A percentile compares a stretch with the other conserved stretches of the same genome.
Evolutionary conservation across 257 asterid genomes (phyloP).

Genomic region (Perilla frutescens): DNA sequence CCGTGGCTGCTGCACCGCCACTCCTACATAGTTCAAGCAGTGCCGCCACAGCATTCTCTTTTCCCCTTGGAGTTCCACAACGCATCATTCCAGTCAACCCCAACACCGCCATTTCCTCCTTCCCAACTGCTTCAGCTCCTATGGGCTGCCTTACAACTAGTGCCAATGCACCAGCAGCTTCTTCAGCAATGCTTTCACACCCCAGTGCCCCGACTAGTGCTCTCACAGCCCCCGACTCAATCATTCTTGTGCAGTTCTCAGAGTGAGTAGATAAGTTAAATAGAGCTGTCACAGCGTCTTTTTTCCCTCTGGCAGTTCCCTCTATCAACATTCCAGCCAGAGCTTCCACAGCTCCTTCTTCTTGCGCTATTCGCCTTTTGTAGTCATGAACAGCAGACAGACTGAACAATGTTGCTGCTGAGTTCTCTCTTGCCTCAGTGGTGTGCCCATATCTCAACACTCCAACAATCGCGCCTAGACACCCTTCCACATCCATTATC

Average conservation of each 20-base stretch:
- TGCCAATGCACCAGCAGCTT: slow-evolving; percentile 93
- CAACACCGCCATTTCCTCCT: slow-evolving; percentile 62
- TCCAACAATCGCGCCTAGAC: slow-evolving; percentile 64
- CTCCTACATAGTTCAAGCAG: slow-evolving; percentile 78
- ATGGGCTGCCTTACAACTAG: slow-evolving; percentile 72
- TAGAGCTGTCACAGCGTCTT: slow-evolving; percentile 91
- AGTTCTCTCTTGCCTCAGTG: slow-evolving; percentile 86
- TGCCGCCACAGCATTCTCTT: slow-evolving; percentile 92
- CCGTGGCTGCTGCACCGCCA: slow-evolving; percentile 77
- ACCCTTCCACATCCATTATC: slow-evolving; percentile 84
- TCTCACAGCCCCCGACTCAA: slow-evolving; percentile 74
- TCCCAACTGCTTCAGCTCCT: slow-evolving; percentile 80
- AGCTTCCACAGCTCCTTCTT: slow-evolving; percentile 81
- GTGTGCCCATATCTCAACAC: slow-evolving; percentile 76
- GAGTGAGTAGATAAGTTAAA: slow-evolving; percentile 79
- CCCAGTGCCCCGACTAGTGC: slow-evolving; percentile 70
- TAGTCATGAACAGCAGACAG: slow-evolving; percentile 92
- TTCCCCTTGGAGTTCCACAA: slow-evolving; percentile 81
- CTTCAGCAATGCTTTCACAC: slow-evolving; percentile 74
- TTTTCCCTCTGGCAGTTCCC: slow-evolving; percentile 85
- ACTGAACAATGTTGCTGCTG: slow-evolving; percentile 94
- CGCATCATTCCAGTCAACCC: slow-evolving; percentile 82
- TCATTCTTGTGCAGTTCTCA: slow-evolving; percentile 69
- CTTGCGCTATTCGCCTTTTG: slow-evolving; percentile 71
- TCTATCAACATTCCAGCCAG: slow-evolving; percentile 62